Percentiles rank a stretch among this genome's conserved stretches.
These are phyloP conservation scores for Coccinonectria pachysandricola DNA, from an alignment of 2,329 filamentous ascomycete genomes.

Conservation along the genomic window DNA sequence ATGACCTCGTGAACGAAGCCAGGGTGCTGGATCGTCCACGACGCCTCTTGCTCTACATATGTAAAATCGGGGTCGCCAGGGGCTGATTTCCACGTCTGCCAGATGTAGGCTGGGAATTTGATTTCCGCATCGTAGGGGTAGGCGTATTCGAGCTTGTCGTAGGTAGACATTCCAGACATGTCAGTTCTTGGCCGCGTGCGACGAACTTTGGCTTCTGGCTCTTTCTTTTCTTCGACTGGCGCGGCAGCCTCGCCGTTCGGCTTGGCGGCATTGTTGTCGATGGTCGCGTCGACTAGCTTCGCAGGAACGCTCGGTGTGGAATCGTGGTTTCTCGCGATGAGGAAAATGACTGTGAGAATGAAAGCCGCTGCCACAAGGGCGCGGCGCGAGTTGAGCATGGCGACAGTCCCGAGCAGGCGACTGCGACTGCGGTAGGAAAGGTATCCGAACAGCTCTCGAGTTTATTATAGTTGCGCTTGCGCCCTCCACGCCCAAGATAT, in stretches of 20 bases:
- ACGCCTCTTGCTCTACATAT: slow-evolving; percentile 76
- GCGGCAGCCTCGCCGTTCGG: slow-evolving; percentile 11
- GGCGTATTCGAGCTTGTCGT: slow-evolving; percentile 79
- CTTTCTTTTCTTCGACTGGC: slow-evolving; percentile 7
- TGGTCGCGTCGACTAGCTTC: slow-evolving; percentile 6
- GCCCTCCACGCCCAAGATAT: too few relatives aligned
- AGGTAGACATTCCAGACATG: slow-evolving; percentile 59
- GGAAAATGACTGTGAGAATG: slow-evolving; percentile 58
- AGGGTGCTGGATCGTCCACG: slow-evolving; percentile 80
- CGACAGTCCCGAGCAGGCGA: too few relatives aligned
- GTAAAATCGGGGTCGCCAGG: slow-evolving; percentile 68
- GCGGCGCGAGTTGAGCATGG: slow-evolving; percentile 71
- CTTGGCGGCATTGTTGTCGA: slow-evolving; percentile 6
- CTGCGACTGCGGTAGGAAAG: background rate
- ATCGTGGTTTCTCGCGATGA: slow-evolving; percentile 54
- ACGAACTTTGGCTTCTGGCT: slow-evolving; percentile 11
- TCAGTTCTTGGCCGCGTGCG: slow-evolving; percentile 45
- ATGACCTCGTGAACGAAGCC: slow-evolving; percentile 95
- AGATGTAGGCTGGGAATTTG: slow-evolving; percentile 95
- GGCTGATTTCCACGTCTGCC: slow-evolving; percentile 95
- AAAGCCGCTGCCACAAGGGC: slow-evolving; percentile 62
- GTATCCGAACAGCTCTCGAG: too few relatives aligned
- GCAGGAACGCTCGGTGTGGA: slow-evolving; percentile 11
- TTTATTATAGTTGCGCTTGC: too few relatives aligned
- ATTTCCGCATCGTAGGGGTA: slow-evolving; percentile 83